These are phyloP conservation scores for Pichia sp. DNA, from an alignment of 1,139 yeast species.

Conservation along the genomic window DNA sequence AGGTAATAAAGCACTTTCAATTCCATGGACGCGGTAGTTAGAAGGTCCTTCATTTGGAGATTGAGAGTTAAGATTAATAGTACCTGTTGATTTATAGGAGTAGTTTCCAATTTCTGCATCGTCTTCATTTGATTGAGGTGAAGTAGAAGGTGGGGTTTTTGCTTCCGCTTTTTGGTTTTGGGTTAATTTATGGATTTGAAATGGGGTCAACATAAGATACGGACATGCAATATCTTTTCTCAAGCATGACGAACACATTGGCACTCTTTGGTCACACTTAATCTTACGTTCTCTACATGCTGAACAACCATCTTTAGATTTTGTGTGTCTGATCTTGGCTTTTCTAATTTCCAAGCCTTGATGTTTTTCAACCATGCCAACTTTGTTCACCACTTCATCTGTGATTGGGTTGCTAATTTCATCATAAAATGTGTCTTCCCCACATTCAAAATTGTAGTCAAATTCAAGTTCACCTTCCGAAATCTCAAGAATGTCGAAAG, in stretches of 20 bases:
- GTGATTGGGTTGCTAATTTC: too few species aligned
- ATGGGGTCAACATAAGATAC: conserved; percentile 32
- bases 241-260: conserved; percentile 41
- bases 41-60: too few species aligned
- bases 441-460: too few species aligned
- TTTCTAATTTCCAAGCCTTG: background rate
- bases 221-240: conserved; percentile 38
- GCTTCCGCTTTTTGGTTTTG: background rate
- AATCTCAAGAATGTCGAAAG: too few species aligned
- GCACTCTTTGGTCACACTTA: conserved; percentile 44
- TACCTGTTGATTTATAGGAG: too few species aligned
- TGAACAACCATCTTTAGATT: conserved; percentile 43
- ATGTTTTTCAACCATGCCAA: too few species aligned
- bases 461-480: too few species aligned
- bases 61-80: background rate
- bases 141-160: background rate
- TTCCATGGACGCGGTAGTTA: too few species aligned
- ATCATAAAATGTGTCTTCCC: too few species aligned
- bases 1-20: too few species aligned
- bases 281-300: conserved; percentile 45
- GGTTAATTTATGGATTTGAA: background rate
- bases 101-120: too few species aligned
- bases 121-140: background rate
- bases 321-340: conserved; percentile 34
- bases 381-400: too few species aligned